Evolutionary conservation across 1,139 yeast genomes (phyloP).

Genomic region (Blastobotrys capitulatus): DNA sequence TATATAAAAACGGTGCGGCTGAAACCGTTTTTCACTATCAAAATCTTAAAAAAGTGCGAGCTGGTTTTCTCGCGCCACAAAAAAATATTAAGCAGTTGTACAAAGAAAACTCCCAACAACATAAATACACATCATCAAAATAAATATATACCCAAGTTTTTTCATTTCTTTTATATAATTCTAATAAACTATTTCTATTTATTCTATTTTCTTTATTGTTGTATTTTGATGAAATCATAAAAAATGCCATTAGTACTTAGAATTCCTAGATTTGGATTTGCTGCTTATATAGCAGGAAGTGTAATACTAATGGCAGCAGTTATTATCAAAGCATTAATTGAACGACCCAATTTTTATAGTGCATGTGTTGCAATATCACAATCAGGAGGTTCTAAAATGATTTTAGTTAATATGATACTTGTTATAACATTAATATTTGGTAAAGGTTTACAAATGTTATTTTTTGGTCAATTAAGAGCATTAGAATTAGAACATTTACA

Average conservation of each 20-base stretch:
- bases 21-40: no score
- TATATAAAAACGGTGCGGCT: not conserved
- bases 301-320: conserved; percentile 31
- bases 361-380: conserved; percentile 43
- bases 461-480: conserved; percentile 73
- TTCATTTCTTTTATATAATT: no score
- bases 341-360: conserved; percentile 41
- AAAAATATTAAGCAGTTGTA: no score
- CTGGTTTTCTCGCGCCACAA: no score
- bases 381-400: conserved; percentile 37
- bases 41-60: no score
- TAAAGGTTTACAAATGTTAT: conserved; percentile 41
- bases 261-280: conserved; percentile 20
- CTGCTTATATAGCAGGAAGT: conserved; percentile 17
- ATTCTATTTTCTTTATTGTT: no score
- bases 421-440: conserved; percentile 40
- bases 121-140: no score
- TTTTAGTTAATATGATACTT: conserved; percentile 42
- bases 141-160: no score
- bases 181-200: no score
- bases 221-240: no score
- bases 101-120: no score
- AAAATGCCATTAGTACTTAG: no score
- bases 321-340: conserved; percentile 31
- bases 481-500: conserved; percentile 74